Base-by-base conservation (phyloP, 2,329 filamentous ascomycete genomes). In the Fusarium coffeatum region DNA sequence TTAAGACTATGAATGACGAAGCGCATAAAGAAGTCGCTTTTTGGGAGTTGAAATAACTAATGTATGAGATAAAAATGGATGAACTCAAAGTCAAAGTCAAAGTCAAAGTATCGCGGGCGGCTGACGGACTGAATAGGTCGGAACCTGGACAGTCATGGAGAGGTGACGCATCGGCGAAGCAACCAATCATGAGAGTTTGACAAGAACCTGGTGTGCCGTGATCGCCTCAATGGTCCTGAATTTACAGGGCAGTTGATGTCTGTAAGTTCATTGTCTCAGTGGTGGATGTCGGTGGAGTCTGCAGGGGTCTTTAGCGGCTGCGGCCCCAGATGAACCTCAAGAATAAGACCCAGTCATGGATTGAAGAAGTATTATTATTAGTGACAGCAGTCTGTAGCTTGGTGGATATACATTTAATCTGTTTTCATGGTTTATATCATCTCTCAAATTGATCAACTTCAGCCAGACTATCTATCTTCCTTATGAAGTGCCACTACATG, bases 111-210 rank as follows among this genome's bases (percentile, higher is more conserved):
- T 45, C 37, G 8, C 48, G 23, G 22, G 42, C 32, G 22, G 51
- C 51, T 56, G 65, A n/a, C n/a, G 34, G 34, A 60, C 60, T 57
- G 58, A 68, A 51, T 59, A 37, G 54, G 58, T 59, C 41, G 54
- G 58, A 56, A 55, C 20, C 41, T 48, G 50, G 53, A 68, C 66
- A 73, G 72, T 73, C 69, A 30, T 28, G 27, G 27, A 74, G 60
- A 71, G 71, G 68, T 75, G 73, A 75, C 73, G 66, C 73, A 75
- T 74, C 73, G 66, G 70, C 62, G 53, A 69, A 54, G 42, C 40
- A 46, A 28, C 73, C 73, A 75, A 75, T 75, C 73, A 75, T 23
- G 47, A 41, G 43, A 59, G 49, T 10, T 45, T 49, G 34, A 56
- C 50, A 34, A 63, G 59, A 71, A 59, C 54, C 69, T 72, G 69